A percentile compares a stretch with the other conserved stretches of the same genome.
These are phyloP conservation scores for Auricularia sp. DNA, from an alignment of 768 basidiomycete genomes.

Conservation along the genomic window DNA sequence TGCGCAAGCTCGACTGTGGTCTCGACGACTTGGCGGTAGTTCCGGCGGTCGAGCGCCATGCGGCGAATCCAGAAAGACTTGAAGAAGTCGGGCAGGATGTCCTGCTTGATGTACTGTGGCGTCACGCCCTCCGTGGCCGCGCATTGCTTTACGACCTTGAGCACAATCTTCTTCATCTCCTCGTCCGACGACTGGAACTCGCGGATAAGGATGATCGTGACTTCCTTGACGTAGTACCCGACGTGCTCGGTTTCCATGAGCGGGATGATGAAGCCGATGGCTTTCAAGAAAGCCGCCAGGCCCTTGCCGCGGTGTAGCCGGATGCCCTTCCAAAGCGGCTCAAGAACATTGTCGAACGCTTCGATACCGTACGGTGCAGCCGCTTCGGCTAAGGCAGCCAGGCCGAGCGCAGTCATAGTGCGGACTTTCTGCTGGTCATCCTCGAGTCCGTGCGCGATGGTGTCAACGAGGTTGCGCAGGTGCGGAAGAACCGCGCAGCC, in stretches of 20 bases:
- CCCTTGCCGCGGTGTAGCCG: slow-evolving; percentile 92
- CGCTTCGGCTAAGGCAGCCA: slow-evolving; percentile 94
- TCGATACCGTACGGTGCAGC: slow-evolving; percentile 99
- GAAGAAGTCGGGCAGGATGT: slow-evolving; percentile 98
- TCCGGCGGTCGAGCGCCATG: slow-evolving; percentile 94
- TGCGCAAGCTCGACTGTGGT: slow-evolving; percentile 98
- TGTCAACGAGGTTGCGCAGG: slow-evolving; percentile 90
- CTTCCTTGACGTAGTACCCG: slow-evolving; percentile 97
- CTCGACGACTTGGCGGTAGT: slow-evolving; percentile 95
- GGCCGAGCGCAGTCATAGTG: slow-evolving; percentile 87
- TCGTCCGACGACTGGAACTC: slow-evolving; percentile 99
- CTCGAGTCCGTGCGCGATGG: slow-evolving; percentile 84
- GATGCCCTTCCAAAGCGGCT: slow-evolving; percentile 89
- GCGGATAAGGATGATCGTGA: slow-evolving; percentile 91
- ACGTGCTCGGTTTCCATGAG: slow-evolving; percentile 99
- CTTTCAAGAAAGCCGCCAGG: slow-evolving; percentile 90
- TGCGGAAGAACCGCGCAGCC: slow-evolving; percentile 97
- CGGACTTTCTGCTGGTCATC: slow-evolving; percentile 96
- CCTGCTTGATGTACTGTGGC: slow-evolving; percentile 89
- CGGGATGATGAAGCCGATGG: slow-evolving; percentile 98
- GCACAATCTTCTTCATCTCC: slow-evolving; percentile 99
- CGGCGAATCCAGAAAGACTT: slow-evolving; percentile 97
- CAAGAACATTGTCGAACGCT: slow-evolving; percentile 95
- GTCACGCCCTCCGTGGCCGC: slow-evolving; percentile 98
- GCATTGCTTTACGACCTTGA: slow-evolving; percentile 98